Conservation (phyloP, 2,329 filamentous ascomycete genomes). For the Magnaporthales sp. region DNA sequence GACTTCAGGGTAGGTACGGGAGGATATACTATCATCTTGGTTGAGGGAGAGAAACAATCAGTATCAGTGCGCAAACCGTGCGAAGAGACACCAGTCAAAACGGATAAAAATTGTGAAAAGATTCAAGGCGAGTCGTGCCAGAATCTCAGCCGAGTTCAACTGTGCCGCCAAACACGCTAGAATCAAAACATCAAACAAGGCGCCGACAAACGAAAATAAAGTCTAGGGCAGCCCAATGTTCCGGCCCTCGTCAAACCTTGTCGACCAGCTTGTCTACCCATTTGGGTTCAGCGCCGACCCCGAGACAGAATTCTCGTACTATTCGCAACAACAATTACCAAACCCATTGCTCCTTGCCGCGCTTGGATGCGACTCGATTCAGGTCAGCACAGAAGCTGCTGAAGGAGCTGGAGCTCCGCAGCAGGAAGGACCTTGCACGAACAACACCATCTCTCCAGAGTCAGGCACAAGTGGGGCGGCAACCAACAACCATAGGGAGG, state of each 20-base stretch:
- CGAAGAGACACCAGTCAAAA: background rate
- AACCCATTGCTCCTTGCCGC: background rate
- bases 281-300: background rate
- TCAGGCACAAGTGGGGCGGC: background rate
- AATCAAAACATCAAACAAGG: background rate
- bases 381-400: background rate
- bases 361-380: background rate
- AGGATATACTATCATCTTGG: background rate
- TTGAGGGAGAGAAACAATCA: background rate
- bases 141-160: background rate
- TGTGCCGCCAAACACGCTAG: background rate
- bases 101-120: background rate
- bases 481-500: background rate
- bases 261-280: background rate
- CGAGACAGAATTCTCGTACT: background rate
- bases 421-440: background rate
- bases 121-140: background rate
- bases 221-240: background rate
- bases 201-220: background rate
- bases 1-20: background rate
- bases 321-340: background rate
- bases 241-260: background rate
- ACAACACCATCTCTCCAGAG: background rate
- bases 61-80: background rate
- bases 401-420: background rate